phyloP scores from a whole-genome alignment of 2,329 filamentous ascomycete species.

The Dactylellina haptotyla region DNA sequence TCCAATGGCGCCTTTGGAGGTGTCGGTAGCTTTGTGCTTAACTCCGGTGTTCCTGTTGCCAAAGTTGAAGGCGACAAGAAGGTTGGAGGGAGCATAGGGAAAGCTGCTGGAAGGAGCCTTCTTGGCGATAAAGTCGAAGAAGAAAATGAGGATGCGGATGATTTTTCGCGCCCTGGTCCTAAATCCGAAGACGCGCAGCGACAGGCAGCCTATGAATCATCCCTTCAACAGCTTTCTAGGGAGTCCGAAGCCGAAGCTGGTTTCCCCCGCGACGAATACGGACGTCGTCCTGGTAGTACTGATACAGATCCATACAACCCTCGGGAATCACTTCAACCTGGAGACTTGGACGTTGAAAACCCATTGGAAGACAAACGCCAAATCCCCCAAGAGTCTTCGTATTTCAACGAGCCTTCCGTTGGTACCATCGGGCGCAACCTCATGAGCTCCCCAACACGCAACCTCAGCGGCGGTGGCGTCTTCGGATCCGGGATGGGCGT shows the following conservation, averaged over 20 bases:
- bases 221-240: conserved; percentile 59
- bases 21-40: conserved; percentile 72
- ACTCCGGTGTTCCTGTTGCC: conserved; percentile 67
- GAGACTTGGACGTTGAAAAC: conserved; percentile 77
- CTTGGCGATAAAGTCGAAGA: conserved; percentile 44
- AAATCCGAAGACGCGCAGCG: conserved; percentile 50
- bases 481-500: conserved; percentile 73
- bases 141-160: conserved; percentile 71
- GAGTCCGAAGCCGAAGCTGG: conserved; percentile 65
- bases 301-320: conserved; percentile 79
- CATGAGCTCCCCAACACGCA: conserved; percentile 62
- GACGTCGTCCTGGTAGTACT: conserved; percentile 68
- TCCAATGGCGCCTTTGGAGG: conserved; percentile 68
- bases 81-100: conserved; percentile 76
- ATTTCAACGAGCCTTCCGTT: conserved; percentile 33
- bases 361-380: conserved; percentile 64
- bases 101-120: conserved; percentile 83
- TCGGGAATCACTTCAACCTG: conserved; percentile 74
- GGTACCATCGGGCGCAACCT: conserved; percentile 63
- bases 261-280: conserved; percentile 62
- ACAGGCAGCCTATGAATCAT: conserved; percentile 32
- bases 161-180: conserved; percentile 74
- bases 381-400: conserved; percentile 55
- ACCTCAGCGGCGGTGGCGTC: conserved; percentile 57
- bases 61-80: conserved; percentile 76